Base-by-base conservation (phyloP, 2,329 filamentous ascomycete species). In the Herpotrichia juniperi region DNA sequence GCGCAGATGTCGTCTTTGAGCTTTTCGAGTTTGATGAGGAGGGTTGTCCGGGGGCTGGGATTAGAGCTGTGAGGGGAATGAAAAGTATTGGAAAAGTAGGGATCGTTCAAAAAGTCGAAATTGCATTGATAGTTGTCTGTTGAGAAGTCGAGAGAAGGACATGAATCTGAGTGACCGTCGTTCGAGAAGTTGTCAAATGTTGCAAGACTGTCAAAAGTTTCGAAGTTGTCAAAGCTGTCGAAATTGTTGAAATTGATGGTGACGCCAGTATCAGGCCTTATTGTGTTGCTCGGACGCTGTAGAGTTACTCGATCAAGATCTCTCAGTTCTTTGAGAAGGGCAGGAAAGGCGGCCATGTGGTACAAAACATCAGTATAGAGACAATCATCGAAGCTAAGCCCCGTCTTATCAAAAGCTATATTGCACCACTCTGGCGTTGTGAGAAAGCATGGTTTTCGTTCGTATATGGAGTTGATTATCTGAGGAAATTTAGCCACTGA, bases 391-490 rank as follows among this genome's bases (percentile, higher is more conserved):
- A 59, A 58, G 21, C 51, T 53, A 8, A 70, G 56, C 1, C 60
- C 64, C 1, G 53, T 62, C 26, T 66, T 67, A 48, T 72, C 68
- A 48, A 73, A 72, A 14, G 68, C 71, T 16, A 72, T 57, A 12
- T 66, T 56, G 39, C 55, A 58, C 71, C 69, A 73, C 44, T 64
- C 64, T 2, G 62, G 64, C 22, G 53, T 51, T 11, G 60, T 56
- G 9, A 73, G 65, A 40, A 73, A 70, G 42, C 68, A 70, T 12
- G 60, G 56, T 44, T 64, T 66, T 8, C 65, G 53, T 46, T 65
- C 56, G 44, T 69, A 72, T 34, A 71, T 64, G 11, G 65, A 65
- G 4, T 63, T 67, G 3, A 71, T 66, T 22, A 71, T 71, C 68
- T 72, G 12, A 0, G 11, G 10, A 1, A 5, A 21, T 10, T 54